Evolutionary conservation across 345 rosid genomes (phyloP).

Genomic region (Trapa incisa): DNA sequence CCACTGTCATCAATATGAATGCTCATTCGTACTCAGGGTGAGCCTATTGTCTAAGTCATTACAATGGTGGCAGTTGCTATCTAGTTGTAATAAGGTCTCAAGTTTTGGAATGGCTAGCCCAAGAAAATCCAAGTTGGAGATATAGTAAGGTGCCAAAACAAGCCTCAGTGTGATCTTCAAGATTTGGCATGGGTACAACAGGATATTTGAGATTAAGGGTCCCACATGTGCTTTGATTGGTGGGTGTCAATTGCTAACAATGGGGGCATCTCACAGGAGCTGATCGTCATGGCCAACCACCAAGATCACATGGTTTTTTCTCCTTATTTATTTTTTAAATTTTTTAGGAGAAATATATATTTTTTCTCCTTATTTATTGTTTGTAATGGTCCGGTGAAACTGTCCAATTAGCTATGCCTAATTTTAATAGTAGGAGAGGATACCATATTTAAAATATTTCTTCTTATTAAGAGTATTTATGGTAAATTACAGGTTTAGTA

Average conservation of each 20-base stretch:
- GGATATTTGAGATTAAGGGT: not conserved
- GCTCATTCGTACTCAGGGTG: not conserved
- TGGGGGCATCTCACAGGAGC: not conserved
- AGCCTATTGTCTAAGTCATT: not conserved
- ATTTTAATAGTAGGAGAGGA: no score
- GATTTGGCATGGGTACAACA: not conserved
- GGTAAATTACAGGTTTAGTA: no score
- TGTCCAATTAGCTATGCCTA: no score
- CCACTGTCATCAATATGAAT: not conserved
- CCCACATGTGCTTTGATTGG: not conserved
- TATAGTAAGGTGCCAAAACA: not conserved
- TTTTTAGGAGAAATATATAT: no score
- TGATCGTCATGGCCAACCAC: not conserved
- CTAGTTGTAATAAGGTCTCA: not conserved
- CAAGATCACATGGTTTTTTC: no score
- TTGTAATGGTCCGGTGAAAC: no score
- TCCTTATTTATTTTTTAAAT: no score
- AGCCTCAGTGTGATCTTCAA: not conserved
- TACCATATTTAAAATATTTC: no score
- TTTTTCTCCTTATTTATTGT: no score
- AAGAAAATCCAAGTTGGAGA: not conserved
- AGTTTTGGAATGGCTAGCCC: not conserved
- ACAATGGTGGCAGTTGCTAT: not conserved
- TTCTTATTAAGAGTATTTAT: no score
- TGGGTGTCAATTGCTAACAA: not conserved